phyloP scores from a whole-genome alignment of 306 rosid genomes.

The Delonix regia region DNA sequence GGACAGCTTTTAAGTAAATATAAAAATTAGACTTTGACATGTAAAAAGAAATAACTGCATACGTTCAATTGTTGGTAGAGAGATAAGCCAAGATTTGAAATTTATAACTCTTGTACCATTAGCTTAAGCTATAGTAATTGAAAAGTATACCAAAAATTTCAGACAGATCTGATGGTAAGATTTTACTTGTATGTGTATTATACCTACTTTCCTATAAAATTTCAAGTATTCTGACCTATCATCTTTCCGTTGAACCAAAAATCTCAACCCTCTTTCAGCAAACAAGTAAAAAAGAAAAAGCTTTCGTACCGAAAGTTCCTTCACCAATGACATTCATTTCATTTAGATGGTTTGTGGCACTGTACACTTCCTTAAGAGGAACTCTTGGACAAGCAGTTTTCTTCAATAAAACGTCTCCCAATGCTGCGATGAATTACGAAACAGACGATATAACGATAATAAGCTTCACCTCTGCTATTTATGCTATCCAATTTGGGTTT shows the following conservation, averaged over 20 bases:
- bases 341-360: slow-evolving; percentile 54
- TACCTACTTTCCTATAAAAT: no score
- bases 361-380: slow-evolving; percentile 50
- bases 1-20: not conserved
- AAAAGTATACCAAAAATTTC: no score
- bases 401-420: slow-evolving; percentile 39
- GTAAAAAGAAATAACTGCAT: not conserved
- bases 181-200: not conserved
- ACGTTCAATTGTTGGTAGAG: not conserved
- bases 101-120: not conserved
- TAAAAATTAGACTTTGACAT: slow-evolving; percentile 1
- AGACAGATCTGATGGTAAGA: not conserved
- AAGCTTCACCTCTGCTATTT: not conserved
- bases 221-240: no score
- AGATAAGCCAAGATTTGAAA: slow-evolving; percentile 5
- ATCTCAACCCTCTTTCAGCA: not conserved
- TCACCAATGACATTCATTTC: slow-evolving; percentile 54
- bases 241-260: no score
- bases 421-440: slow-evolving; percentile 23
- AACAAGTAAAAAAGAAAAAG: not conserved
- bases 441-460: not conserved
- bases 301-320: slow-evolving; percentile 54
- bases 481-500: not conserved
- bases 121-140: not conserved
- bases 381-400: slow-evolving; percentile 43